phyloP scores from a whole-genome alignment of 2,329 filamentous ascomycete genomes.

The Rosellinia necatrix region DNA sequence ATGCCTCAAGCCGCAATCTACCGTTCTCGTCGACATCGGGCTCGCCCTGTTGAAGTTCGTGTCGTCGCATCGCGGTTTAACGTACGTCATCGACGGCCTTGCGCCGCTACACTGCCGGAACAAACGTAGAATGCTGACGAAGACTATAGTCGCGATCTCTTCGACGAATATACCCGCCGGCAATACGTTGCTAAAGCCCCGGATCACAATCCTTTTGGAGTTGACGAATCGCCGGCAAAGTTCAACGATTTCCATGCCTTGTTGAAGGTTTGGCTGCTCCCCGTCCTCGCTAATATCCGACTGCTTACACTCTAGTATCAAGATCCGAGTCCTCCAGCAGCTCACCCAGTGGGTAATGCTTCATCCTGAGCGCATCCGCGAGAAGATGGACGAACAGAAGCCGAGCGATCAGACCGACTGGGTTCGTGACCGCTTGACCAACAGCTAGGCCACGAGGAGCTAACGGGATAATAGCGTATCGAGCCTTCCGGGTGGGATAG shows the following conservation, averaged over 20 bases:
- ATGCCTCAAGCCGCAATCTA: conserved; percentile 79
- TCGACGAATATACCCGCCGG: conserved; percentile 90
- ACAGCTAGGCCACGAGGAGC: conserved; percentile 35
- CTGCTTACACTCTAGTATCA: conserved; percentile 13
- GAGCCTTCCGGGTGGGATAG: conserved; percentile 88
- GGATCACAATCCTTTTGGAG: conserved; percentile 81
- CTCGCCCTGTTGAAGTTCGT: conserved; percentile 88
- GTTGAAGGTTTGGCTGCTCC: conserved; percentile 64
- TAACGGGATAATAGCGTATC: conserved; percentile 60
- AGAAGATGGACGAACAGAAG: conserved; percentile 81
- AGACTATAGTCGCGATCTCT: conserved; percentile 72
- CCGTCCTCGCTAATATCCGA: neutral
- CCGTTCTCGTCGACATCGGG: conserved; percentile 78
- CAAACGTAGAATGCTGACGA: conserved; percentile 31
- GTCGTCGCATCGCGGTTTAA: conserved; percentile 89
- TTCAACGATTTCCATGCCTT: conserved; percentile 85
- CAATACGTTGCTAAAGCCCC: conserved; percentile 86
- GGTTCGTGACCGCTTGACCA: conserved; percentile 62
- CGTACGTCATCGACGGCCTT: conserved; percentile 62
- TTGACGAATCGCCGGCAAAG: conserved; percentile 70
- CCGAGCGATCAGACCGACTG: conserved; percentile 82
- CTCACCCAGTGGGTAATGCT: conserved; percentile 88
- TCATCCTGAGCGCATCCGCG: conserved; percentile 83
- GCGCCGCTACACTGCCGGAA: conserved; percentile 8
- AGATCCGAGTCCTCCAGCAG: conserved; percentile 82